Conservation (phyloP, 202 grass and related monocot genomes). For the Eragrostis tef region DNA sequence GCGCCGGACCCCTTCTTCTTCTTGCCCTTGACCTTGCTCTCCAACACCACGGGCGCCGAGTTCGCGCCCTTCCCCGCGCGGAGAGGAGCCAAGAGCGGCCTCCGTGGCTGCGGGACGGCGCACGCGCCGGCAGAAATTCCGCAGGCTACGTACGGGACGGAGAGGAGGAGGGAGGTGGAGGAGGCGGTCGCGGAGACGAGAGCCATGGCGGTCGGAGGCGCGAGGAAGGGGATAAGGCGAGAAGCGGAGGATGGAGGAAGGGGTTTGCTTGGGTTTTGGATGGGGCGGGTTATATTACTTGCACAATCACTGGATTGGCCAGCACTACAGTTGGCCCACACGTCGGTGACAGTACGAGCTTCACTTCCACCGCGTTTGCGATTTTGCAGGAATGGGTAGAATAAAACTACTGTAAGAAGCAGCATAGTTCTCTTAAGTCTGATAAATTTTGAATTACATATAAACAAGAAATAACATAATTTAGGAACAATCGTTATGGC, state of each 20-base stretch:
- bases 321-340: background rate
- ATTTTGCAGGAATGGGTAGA: background rate
- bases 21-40: constrained; percentile 53
- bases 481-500: no score
- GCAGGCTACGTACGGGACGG: background rate
- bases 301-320: background rate
- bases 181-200: constrained; percentile 35
- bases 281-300: background rate
- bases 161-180: background rate
- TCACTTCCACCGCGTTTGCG: background rate
- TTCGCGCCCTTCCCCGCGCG: constrained; percentile 40
- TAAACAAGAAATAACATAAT: no score
- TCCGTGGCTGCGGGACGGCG: background rate
- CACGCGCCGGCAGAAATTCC: background rate
- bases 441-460: no score
- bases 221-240: constrained; percentile 45
- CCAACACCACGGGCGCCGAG: constrained; percentile 44
- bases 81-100: constrained; percentile 28
- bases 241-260: background rate
- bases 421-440: no score
- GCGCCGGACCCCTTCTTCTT: constrained; percentile 61
- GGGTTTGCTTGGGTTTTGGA: constrained; percentile 50
- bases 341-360: background rate
- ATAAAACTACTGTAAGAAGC: no score
- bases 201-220: constrained; percentile 36